Evolutionary conservation across 352 stramenopile genomes (phyloP).

Genomic region (Pilasporangium apinafurcum): DNA sequence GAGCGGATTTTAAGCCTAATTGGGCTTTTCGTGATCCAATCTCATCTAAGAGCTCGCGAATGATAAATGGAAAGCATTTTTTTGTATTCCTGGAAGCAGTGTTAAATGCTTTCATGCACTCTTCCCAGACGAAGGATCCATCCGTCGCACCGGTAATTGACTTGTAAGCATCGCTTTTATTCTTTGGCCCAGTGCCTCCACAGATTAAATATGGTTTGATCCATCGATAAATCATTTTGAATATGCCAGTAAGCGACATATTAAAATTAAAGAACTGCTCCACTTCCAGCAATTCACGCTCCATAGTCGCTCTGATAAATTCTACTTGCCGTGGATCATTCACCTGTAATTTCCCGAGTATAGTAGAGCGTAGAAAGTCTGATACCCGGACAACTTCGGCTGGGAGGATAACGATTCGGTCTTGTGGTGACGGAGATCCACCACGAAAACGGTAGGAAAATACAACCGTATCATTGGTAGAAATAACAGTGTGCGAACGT

Average conservation of each 20-base stretch:
- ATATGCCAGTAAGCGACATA: slow-evolving; percentile 12
- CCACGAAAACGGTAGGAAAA: slow-evolving; percentile 27
- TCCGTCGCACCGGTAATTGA: slow-evolving; percentile 11
- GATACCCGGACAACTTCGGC: slow-evolving; percentile 36
- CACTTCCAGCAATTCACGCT: slow-evolving; percentile 28
- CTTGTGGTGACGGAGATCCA: slow-evolving; percentile 11
- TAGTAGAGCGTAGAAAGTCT: slow-evolving; percentile 34
- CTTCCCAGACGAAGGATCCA: slow-evolving; percentile 32
- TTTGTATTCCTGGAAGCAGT: slow-evolving; percentile 12
- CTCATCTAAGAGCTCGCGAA: slow-evolving; percentile 47
- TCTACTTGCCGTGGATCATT: slow-evolving; percentile 31
- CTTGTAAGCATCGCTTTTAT: slow-evolving; percentile 27
- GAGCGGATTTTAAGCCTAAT: slow-evolving; percentile 13
- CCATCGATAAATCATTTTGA: slow-evolving; percentile 12
- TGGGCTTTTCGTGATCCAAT: slow-evolving; percentile 21
- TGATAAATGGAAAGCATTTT: slow-evolving; percentile 36
- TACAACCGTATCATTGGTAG: slow-evolving; percentile 11
- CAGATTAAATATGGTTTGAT: slow-evolving; percentile 11
- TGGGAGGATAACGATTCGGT: slow-evolving; percentile 36
- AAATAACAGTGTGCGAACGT: slow-evolving; percentile 1
- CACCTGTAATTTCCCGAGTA: slow-evolving; percentile 39
- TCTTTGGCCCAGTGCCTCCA: slow-evolving; percentile 2
- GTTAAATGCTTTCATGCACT: slow-evolving; percentile 30
- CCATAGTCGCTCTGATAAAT: slow-evolving; percentile 16
- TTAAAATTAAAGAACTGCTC: slow-evolving; percentile 20